Evolutionary conservation across 306 rosid genomes (phyloP).

Genomic region (Sesbania bispinosa): DNA sequence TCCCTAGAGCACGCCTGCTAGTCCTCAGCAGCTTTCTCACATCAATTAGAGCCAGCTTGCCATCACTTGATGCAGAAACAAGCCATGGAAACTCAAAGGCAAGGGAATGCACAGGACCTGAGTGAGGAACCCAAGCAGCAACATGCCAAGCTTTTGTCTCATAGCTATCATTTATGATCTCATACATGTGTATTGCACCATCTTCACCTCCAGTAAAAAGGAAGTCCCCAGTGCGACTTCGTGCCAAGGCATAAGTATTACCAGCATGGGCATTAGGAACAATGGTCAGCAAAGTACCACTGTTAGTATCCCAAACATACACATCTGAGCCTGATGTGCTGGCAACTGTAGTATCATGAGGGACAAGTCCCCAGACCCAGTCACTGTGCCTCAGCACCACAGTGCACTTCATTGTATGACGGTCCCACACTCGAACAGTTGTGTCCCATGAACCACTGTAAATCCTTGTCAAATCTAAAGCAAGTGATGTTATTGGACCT

Average conservation of each 20-base stretch:
- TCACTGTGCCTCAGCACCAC: constrained; percentile 79
- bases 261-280: constrained; percentile 73
- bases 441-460: constrained; percentile 99
- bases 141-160: constrained; percentile 37
- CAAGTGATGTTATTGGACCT: constrained; percentile 85
- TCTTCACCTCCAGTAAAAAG: constrained; percentile 92
- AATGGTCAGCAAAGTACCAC: constrained; percentile 49
- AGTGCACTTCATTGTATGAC: constrained; percentile 54
- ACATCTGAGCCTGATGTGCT: constrained; percentile 82
- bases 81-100: constrained; percentile 98
- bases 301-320: constrained; percentile 70
- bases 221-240: constrained; percentile 78
- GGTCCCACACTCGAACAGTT: constrained; percentile 90
- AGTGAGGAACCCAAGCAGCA: constrained; percentile 82
- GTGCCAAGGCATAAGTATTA: constrained; percentile 60
- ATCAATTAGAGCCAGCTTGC: constrained; percentile 76
- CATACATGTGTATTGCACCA: constrained; percentile 84
- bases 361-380: constrained; percentile 90
- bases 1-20: constrained; percentile 39
- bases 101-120: constrained; percentile 76
- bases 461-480: constrained; percentile 82
- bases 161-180: constrained; percentile 38
- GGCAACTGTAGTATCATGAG: constrained; percentile 70
- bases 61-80: constrained; percentile 88
- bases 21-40: constrained; percentile 65